Evolutionary conservation across 2,329 filamentous ascomycete genomes (phyloP), one percentile per base, ranked within the genome.

Genomic region (Phyllosticta citribraziliensis): DNA sequence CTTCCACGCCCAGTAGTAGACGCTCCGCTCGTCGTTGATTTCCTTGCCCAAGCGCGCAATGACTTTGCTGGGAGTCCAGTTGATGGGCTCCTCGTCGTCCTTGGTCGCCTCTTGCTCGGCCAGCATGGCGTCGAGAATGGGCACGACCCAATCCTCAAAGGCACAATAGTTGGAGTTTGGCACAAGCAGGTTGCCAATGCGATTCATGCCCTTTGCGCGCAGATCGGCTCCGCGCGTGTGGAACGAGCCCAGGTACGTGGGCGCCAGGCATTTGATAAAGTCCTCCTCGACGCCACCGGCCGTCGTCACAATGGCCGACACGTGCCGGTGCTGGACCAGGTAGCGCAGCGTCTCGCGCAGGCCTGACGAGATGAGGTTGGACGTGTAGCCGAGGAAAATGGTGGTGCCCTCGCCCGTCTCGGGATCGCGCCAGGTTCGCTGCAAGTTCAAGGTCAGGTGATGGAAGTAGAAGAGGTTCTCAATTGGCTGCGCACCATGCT

Each of bases 1-100:
- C 77, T 92, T 94, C 78, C 88, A 95, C 0, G 93, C 93, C 94
- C 94, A 99, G 79, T 97, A 97, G 73, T 92, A 94, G 22, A 97
- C 91, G 0, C 89, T 95, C 17, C 86, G 81, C 75, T 96, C 89
- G 73, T 97, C 84, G 74, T 96, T 89, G 76, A 99, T 97, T 74
- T 97, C 94, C 72, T 88, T 89, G 55, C 94, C 94, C 1, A 99
- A 82, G 0, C 94, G 85, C 69, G 88, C 84, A 71, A 97, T 97
- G 56, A 99, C 83, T 70, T 91, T 96, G 68, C 88, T 94, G 0
- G 94, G 94, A 0, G 94, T 97, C 94, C 94, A 99, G 77, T 96
- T 81, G 65, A 89, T 81, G 17, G 88, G 82, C 61, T 88, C 84
- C 52, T 80, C 78, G 9, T 82, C 84, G 22, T 80, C 80, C 72